Evolutionary conservation across 768 basidiomycete genomes (phyloP).

Genomic region (Leccinum rimulosum): DNA sequence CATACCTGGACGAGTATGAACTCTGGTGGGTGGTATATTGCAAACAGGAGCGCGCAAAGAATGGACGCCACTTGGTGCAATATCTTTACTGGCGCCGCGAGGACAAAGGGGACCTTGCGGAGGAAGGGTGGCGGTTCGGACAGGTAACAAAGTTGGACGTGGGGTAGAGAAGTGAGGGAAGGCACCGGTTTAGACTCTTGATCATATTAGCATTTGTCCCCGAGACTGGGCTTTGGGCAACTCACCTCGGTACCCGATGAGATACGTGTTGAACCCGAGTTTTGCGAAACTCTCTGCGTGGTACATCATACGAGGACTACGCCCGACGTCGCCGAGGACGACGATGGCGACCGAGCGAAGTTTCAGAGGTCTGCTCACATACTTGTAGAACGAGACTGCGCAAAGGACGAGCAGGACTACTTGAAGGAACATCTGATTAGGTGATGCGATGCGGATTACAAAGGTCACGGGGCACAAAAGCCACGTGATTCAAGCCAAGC

Average conservation of each 20-base stretch:
- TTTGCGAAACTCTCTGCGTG: slow-evolving; percentile 91
- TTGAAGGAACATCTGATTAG: slow-evolving; percentile 8
- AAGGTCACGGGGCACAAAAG: too few relatives aligned
- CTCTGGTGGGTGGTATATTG: slow-evolving; percentile 66
- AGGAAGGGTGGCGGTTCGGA: slow-evolving; percentile 57
- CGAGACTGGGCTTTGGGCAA: neutral
- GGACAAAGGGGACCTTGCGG: slow-evolving; percentile 55
- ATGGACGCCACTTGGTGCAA: slow-evolving; percentile 64
- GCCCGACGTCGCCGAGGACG: slow-evolving; percentile 93
- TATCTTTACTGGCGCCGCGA: slow-evolving; percentile 83
- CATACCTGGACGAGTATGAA: slow-evolving; percentile 88
- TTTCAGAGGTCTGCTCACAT: slow-evolving; percentile 27
- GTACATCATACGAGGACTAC: slow-evolving; percentile 98
- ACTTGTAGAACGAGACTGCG: slow-evolving; percentile 10
- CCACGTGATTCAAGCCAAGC: too few relatives aligned
- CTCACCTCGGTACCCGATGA: slow-evolving; percentile 87
- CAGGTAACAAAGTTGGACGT: slow-evolving; percentile 66
- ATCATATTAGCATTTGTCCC: neutral
- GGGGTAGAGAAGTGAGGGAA: slow-evolving; percentile 63
- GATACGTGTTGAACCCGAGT: slow-evolving; percentile 68
- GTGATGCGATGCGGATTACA: neutral
- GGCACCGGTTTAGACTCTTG: slow-evolving; percentile 77
- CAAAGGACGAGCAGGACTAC: slow-evolving; percentile 12
- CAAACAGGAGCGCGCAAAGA: slow-evolving; percentile 56
- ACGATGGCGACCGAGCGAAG: slow-evolving; percentile 80